Percentiles rank a stretch among this genome's conserved stretches.
Evolutionary conservation across 495 filamentous ascomycete species (phyloP).

Genomic region (Corynascus novoguineensis): DNA sequence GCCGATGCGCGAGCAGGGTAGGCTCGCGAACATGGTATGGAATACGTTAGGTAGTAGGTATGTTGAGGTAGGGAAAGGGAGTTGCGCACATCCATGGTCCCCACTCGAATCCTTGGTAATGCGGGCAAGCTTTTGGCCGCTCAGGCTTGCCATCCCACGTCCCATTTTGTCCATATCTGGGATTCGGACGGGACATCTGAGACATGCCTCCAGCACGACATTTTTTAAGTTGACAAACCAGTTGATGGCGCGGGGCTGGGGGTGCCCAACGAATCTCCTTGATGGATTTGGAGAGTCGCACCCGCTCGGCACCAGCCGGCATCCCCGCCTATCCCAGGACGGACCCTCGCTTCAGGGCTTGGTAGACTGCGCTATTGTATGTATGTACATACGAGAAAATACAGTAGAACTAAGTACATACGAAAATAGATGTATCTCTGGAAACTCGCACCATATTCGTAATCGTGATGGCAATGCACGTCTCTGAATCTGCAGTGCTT

Average conservation of each 20-base stretch:
- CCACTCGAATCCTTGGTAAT: too few species aligned
- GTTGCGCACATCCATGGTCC: too few species aligned
- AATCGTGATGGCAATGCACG: not conserved
- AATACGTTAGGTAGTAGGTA: too few species aligned
- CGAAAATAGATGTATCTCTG: too few species aligned
- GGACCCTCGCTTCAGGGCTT: not conserved
- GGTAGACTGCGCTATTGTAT: too few species aligned
- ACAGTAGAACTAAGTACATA: too few species aligned
- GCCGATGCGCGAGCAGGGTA: too few species aligned
- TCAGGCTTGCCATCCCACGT: not conserved
- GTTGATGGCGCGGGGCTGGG: not conserved
- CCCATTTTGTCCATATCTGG: not conserved
- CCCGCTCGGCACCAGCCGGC: conserved; percentile 8
- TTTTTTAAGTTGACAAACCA: not conserved
- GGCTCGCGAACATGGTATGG: too few species aligned
- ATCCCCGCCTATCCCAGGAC: not conserved
- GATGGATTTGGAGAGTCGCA: not conserved
- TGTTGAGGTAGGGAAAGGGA: too few species aligned
- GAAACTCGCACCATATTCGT: too few species aligned
- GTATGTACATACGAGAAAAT: too few species aligned
- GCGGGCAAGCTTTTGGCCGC: too few species aligned
- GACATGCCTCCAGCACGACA: not conserved
- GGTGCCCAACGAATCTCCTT: conserved; percentile 8
- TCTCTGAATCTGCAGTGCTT: conserved; percentile 6
- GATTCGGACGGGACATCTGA: conserved; percentile 5